A percentile compares a stretch with the other conserved stretches of the same genome.
Evolutionary conservation across 192 early-diverging fungal genomes (phyloP).

Genomic region (Mortierella hygrophila): DNA sequence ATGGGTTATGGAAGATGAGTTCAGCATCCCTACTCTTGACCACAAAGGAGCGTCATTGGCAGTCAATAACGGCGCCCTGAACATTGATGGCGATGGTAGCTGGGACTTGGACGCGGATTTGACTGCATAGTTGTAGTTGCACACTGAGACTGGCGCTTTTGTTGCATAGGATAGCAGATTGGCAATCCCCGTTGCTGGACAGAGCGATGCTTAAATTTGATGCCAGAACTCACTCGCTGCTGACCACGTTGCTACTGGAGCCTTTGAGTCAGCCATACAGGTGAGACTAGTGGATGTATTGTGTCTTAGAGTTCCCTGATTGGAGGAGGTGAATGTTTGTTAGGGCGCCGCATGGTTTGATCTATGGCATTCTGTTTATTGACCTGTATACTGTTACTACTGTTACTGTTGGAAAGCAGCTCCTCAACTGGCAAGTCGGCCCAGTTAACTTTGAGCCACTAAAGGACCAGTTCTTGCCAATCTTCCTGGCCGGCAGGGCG

Average conservation of each 20-base stretch:
- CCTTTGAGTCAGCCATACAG: slow-evolving; percentile 96
- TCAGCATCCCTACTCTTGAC: slow-evolving; percentile 64
- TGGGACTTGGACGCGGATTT: slow-evolving; percentile 92
- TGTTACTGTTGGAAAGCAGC: slow-evolving; percentile 48
- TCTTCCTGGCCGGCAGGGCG: slow-evolving; percentile 82
- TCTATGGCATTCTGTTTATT: not conserved
- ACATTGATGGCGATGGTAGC: slow-evolving; percentile 67
- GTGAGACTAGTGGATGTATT: slow-evolving; percentile 48
- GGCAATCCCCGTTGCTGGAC: slow-evolving; percentile 76
- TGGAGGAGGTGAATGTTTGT: not conserved
- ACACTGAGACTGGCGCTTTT: slow-evolving; percentile 77
- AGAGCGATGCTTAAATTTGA: slow-evolving; percentile 80
- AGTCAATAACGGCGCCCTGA: slow-evolving; percentile 53
- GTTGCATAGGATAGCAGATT: slow-evolving; percentile 58
- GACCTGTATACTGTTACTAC: not conserved
- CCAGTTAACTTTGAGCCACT: slow-evolving; percentile 93
- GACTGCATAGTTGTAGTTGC: slow-evolving; percentile 73
- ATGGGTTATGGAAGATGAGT: slow-evolving; percentile 84
- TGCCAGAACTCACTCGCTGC: slow-evolving; percentile 90
- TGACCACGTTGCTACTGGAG: slow-evolving; percentile 95
- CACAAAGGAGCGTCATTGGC: slow-evolving; percentile 48
- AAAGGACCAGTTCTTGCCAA: slow-evolving; percentile 88
- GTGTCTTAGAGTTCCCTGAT: not conserved
- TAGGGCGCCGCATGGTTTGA: not conserved
- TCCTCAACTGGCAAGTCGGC: slow-evolving; percentile 94